Evolutionary conservation across 2,329 filamentous ascomycete species (phyloP), one percentile per base, ranked within the genome.

Genomic region (Ustulina deusta): DNA sequence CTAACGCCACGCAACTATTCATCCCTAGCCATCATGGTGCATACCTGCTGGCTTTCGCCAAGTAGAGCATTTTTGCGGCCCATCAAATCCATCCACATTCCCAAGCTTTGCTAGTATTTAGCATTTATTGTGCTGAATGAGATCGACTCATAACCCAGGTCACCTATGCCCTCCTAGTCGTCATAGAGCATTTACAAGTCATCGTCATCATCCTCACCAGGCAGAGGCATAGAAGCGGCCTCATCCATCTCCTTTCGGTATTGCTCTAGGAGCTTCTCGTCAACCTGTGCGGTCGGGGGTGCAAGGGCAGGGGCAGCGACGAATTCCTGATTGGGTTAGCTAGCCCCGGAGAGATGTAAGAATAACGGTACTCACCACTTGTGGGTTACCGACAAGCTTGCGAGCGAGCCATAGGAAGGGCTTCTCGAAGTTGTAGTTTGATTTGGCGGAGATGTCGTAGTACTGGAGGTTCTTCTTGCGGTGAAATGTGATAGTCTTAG

Each of bases 401-500:
- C 96, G 91, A 76, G 94, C 95, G 78, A 99, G 91, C 96, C 96
- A 98, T 78, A 98, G 91, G 93, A 99, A 98, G 72, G 95, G 95
- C 90, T 98, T 99, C 91, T 98, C 95, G 84, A 98, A 98, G 91
- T 98, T 98, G 87, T 99, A 98, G 89, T 98, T 98, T 80, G 94
- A 97, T 89, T 98, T 99, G 84, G 96, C 96, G 48, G 94, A 97
- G 82, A 98, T 98, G 78, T 98, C 96, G 89, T 99, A 99, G 90
- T 98, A 99, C 86, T 99, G 96, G 61, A 99, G 91, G 86, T 98
- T 99, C 91, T 99, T 99, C 93, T 99, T 99, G 86, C 96, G 93
- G 90, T 99, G 96, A 93, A 99, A 99, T 75, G 96, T 99, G 85
- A 99, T 99, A 81, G 95, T 97, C 93, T 99, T 99, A 81, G 96